Conservation (phyloP, 352 stramenopile species). For the Pilasporangium apinafurcum region DNA sequence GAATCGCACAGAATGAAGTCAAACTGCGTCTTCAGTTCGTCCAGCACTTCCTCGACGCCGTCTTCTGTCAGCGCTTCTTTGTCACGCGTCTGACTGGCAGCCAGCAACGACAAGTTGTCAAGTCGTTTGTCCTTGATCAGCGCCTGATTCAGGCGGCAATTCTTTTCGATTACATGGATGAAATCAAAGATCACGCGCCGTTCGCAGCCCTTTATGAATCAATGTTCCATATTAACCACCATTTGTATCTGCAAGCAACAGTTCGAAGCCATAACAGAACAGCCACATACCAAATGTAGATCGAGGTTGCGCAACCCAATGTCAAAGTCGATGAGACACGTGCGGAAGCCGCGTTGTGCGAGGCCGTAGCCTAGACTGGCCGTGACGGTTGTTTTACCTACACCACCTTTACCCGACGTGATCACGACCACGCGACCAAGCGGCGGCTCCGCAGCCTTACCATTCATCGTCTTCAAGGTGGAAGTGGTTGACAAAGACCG, state of each 20-base stretch:
- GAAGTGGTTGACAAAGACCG: no score
- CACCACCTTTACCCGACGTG: slow-evolving; percentile 90
- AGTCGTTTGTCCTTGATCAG: slow-evolving; percentile 90
- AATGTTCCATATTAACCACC: no score
- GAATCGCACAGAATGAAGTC: slow-evolving; percentile 91
- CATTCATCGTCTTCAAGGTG: no score
- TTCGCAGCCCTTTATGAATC: slow-evolving; percentile 58
- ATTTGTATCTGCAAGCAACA: no score
- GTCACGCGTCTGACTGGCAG: slow-evolving; percentile 87
- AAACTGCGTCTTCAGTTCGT: slow-evolving; percentile 76
- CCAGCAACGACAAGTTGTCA: slow-evolving; percentile 77
- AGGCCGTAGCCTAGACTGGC: slow-evolving; percentile 84
- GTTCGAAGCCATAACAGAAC: no score
- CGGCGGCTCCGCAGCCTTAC: background rate
- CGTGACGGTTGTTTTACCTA: slow-evolving; percentile 91
- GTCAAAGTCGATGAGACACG: slow-evolving; percentile 93
- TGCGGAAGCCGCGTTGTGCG: slow-evolving; percentile 75
- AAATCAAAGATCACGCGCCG: slow-evolving; percentile 94
- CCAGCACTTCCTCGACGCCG: slow-evolving; percentile 79
- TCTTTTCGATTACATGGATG: slow-evolving; percentile 90
- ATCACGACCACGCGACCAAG: slow-evolving; percentile 87
- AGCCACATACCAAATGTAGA: slow-evolving; percentile 74
- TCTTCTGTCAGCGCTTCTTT: slow-evolving; percentile 89
- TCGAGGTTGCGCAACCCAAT: slow-evolving; percentile 92
- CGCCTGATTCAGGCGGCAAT: slow-evolving; percentile 86